Evolutionary conservation across 202 grass and related monocot species (phyloP), one percentile per base, ranked within the genome.

Genomic region (Schoenoplectus tabernaemontani): DNA sequence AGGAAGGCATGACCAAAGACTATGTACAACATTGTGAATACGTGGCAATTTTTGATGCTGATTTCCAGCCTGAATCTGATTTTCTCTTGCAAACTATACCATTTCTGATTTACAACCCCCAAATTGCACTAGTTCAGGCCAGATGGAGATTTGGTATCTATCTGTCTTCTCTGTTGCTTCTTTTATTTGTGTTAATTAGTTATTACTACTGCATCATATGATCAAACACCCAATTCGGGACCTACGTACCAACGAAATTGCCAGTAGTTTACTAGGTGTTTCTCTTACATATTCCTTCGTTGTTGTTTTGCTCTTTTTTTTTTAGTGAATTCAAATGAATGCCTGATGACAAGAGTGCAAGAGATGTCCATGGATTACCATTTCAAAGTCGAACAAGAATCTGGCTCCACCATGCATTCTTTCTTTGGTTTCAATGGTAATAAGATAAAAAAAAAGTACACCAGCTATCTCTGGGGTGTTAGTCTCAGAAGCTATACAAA

Each of bases 401-500:
- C 93, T 34, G 90, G 90, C 43, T 96, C 90, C 78, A 92, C 87
- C 84, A 79, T 91, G 57, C 79, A 91, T 53, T 74, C 82, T 1
- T 96, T 92, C 65, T 96, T 96, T 85, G 93, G 93, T 53, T 96
- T 96, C 63, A 96, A 96, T 78, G 93, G 93, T 96, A 88, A 81
- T 73, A 71, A 15, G 44, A 33, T 56, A 20, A 56, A 56, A 37
- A 2, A 51, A 2, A n/a, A 37, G 36, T 20, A 56, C 51, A 56
- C 19, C 51, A 56, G 17, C 1, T 6, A n/a, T 3, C 7, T 20
- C 17, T 56, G 4, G 51, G 19, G 36, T 2, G 2, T 37, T 37
- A 37, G 36, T 37, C 36, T 37, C 36, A 37, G 36, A 37, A 37
- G 36, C 2, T 37, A 4, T 37, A 37, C 36, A 37, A 37, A 4